Evolutionary conservation across 2,329 filamentous ascomycete species (phyloP).

Genomic region (Diaporthe helianthi): DNA sequence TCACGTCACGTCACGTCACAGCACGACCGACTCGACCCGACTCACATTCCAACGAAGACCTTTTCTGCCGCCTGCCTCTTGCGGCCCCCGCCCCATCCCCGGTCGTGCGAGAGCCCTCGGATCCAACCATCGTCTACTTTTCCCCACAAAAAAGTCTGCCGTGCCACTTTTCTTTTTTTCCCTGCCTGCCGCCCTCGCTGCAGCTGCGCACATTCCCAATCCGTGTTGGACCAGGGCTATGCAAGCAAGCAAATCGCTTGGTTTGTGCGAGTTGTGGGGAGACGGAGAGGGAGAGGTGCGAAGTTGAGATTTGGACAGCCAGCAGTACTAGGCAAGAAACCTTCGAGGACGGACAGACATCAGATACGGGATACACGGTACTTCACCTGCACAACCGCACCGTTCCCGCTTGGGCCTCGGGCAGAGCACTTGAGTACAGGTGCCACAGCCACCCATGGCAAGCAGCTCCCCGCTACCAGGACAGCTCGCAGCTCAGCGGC

Average conservation of each 20-base stretch:
- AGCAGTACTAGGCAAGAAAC: neutral
- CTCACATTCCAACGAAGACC: neutral
- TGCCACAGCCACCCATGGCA: neutral
- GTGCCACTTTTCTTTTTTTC: constrained; percentile 25
- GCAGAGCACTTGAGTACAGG: neutral
- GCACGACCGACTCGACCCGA: no score
- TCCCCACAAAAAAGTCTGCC: constrained; percentile 30
- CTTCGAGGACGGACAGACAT: neutral
- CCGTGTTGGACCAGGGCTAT: constrained; percentile 17
- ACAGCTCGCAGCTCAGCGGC: neutral
- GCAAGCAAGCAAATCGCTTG: neutral
- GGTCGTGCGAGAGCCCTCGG: neutral
- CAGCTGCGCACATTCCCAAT: constrained; percentile 12
- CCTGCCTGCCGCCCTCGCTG: neutral
- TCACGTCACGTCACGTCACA: neutral
- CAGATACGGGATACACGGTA: neutral
- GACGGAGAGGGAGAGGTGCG: neutral
- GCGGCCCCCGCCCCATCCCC: neutral
- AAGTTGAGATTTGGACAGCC: neutral
- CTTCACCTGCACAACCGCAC: neutral
- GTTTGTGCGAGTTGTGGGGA: neutral
- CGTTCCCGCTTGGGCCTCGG: neutral
- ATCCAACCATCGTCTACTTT: neutral
- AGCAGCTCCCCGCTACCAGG: no score
- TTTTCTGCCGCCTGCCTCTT: constrained; percentile 16